A percentile compares a stretch with the other conserved stretches of the same genome.
Evolutionary conservation across 1,284 basidiomycete genomes (phyloP).

Genomic region (Apiotrichum sp.): DNA sequence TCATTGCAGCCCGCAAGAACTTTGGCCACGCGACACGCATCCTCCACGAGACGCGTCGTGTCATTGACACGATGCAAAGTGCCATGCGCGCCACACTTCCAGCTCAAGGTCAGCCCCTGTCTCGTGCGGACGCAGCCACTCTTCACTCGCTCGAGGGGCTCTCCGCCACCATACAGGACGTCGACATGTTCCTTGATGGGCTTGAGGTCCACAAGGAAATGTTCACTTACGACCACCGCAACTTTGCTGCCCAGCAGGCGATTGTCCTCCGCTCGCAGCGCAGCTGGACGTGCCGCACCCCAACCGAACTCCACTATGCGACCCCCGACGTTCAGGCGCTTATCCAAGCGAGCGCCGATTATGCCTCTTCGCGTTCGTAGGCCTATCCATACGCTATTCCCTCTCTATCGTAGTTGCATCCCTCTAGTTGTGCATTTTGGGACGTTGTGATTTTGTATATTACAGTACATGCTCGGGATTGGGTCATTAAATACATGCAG

Average conservation of each 20-base stretch:
- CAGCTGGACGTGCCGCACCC: conserved; percentile 79
- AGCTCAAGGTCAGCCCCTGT: conserved; percentile 46
- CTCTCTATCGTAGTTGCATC: background rate
- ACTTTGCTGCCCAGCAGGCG: conserved; percentile 89
- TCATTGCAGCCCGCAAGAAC: conserved; percentile 80
- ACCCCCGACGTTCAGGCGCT: conserved; percentile 48
- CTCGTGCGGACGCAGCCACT: conserved; percentile 67
- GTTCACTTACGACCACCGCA: conserved; percentile 82
- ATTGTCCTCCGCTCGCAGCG: conserved; percentile 89
- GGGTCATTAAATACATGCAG: no score
- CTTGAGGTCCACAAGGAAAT: conserved; percentile 80
- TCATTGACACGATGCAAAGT: conserved; percentile 72
- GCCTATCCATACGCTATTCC: background rate
- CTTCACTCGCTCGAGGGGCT: conserved; percentile 66
- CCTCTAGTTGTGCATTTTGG: background rate
- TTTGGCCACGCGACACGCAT: conserved; percentile 78
- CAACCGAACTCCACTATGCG: conserved; percentile 82
- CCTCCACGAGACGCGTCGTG: conserved; percentile 78
- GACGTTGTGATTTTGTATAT: background rate
- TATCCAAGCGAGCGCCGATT: conserved; percentile 31
- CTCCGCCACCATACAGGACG: conserved; percentile 73
- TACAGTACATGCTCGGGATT: no score
- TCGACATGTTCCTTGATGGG: conserved; percentile 75
- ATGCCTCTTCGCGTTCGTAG: conserved; percentile 5
- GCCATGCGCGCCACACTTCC: conserved; percentile 54